Percentiles rank a stretch among this genome's conserved stretches.
Conservation (phyloP, 768 basidiomycete species). For the Auricularia heimuer region DNA sequence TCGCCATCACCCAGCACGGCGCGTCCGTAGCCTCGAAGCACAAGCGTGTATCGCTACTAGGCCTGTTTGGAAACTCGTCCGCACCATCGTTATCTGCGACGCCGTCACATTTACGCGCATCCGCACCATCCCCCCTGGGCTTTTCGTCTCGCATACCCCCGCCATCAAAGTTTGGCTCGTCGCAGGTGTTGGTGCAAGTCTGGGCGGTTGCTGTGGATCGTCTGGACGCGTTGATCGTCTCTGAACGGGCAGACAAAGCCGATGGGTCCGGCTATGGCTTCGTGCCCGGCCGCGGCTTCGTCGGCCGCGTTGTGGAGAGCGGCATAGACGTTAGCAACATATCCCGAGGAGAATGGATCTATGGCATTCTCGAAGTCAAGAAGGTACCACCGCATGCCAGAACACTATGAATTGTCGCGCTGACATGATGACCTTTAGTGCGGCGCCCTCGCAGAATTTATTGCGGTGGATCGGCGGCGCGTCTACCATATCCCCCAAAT, state of each 20-base stretch:
- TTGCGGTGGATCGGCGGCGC: conserved; percentile 70
- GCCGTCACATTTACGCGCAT: conserved; percentile 22
- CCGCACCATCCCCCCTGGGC: conserved; percentile 34
- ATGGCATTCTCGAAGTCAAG: conserved; percentile 66
- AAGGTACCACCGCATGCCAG: conserved; percentile 46
- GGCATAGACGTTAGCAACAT: conserved; percentile 69
- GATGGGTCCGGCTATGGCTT: conserved; percentile 39
- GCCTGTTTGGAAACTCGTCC: neutral
- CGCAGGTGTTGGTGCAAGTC: conserved; percentile 73
- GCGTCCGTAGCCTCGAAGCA: neutral
- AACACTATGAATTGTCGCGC: conserved; percentile 5
- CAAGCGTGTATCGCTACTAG: neutral
- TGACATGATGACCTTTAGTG: conserved; percentile 34
- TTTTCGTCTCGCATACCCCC: conserved; percentile 67
- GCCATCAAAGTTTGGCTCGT: conserved; percentile 59
- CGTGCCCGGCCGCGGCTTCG: conserved; percentile 81
- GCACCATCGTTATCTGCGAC: conserved; percentile 10
- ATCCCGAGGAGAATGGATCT: conserved; percentile 77
- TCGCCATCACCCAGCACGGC: conserved; percentile 25
- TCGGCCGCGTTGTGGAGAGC: conserved; percentile 71
- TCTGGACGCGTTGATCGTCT: conserved; percentile 59
- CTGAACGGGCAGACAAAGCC: conserved; percentile 26
- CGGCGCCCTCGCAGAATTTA: conserved; percentile 84
- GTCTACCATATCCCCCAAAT: conserved; percentile 54
- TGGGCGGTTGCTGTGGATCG: conserved; percentile 81